Conservation (phyloP, 2,329 filamentous ascomycete genomes). For the Chaetomium strumarium region DNA sequence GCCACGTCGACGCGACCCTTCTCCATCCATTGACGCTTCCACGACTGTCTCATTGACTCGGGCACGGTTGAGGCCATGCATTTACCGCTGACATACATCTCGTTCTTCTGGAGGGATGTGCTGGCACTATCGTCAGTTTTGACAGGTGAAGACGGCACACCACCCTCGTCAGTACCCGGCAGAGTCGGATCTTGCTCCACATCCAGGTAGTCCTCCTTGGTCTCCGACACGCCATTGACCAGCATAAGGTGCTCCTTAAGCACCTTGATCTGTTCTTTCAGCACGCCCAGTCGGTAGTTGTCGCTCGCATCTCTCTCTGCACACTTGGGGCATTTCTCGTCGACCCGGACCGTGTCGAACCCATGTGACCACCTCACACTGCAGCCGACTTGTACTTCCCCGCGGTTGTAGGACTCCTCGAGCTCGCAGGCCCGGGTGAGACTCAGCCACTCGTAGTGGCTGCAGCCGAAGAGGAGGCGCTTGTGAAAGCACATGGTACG, state of each 20-base stretch:
- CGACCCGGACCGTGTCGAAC: slow-evolving; percentile 15
- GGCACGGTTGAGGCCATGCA: neutral
- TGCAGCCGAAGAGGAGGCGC: slow-evolving; percentile 21
- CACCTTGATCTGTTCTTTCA: slow-evolving; percentile 17
- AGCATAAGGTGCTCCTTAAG: slow-evolving; percentile 13
- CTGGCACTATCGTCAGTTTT: neutral
- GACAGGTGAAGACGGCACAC: neutral
- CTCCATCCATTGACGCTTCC: slow-evolving; percentile 4
- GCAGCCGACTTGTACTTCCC: slow-evolving; percentile 17
- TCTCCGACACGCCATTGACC: neutral
- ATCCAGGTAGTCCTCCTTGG: neutral
- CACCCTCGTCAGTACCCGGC: neutral
- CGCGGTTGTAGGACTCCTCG: slow-evolving; percentile 16
- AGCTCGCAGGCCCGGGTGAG: slow-evolving; percentile 15
- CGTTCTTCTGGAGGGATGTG: neutral
- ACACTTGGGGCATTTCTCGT: slow-evolving; percentile 19
- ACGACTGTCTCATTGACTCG: neutral
- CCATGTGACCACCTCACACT: slow-evolving; percentile 17
- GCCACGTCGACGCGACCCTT: neutral
- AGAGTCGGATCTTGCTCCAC: neutral
- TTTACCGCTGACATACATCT: neutral
- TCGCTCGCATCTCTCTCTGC: neutral
- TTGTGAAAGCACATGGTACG: slow-evolving; percentile 22
- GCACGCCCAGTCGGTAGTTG: slow-evolving; percentile 4
- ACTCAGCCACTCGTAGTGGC: slow-evolving; percentile 16